Conservation (phyloP, 805 yeast genomes). For the Nakazawaea laoshanensis region DNA sequence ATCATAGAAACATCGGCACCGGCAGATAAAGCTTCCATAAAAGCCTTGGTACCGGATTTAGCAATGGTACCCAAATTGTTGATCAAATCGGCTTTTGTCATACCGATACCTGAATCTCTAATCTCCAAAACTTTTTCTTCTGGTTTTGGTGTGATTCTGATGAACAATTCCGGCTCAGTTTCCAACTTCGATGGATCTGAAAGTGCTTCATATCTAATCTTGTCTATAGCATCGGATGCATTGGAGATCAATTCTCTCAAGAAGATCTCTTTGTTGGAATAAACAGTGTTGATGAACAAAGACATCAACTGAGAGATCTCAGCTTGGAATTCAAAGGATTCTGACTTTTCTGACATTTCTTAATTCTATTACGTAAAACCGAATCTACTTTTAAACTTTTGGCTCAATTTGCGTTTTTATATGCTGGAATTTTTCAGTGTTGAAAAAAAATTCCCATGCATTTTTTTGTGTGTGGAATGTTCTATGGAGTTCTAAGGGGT, state of each 20-base stretch:
- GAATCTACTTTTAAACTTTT: not conserved
- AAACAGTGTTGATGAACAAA: conserved; percentile 98
- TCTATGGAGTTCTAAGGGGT: not conserved
- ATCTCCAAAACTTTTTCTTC: conserved; percentile 91
- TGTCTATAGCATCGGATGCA: conserved; percentile 98
- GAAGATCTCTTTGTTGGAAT: conserved; percentile 98
- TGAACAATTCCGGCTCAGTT: conserved; percentile 91
- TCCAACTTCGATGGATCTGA: conserved; percentile 89
- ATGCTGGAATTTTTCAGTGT: not conserved
- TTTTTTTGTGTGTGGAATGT: not conserved
- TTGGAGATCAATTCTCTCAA: conserved; percentile 97
- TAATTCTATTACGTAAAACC: not conserved
- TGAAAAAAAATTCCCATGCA: conserved; percentile 1
- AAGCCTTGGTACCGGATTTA: conserved; percentile 98
- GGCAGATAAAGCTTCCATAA: conserved; percentile 98
- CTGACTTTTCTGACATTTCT: conserved; percentile 30
- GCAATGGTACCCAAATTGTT: conserved; percentile 99
- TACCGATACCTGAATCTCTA: conserved; percentile 99
- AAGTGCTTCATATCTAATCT: conserved; percentile 94
- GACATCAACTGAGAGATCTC: conserved; percentile 99
- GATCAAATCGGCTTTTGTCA: conserved; percentile 98
- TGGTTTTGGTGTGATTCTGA: conserved; percentile 95
- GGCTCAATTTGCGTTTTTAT: not conserved
- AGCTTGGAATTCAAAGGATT: conserved; percentile 97
- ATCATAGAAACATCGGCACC: conserved; percentile 99